Base-by-base conservation (phyloP, 2,329 filamentous ascomycete genomes). In the Aspergillus transmontanensis region DNA sequence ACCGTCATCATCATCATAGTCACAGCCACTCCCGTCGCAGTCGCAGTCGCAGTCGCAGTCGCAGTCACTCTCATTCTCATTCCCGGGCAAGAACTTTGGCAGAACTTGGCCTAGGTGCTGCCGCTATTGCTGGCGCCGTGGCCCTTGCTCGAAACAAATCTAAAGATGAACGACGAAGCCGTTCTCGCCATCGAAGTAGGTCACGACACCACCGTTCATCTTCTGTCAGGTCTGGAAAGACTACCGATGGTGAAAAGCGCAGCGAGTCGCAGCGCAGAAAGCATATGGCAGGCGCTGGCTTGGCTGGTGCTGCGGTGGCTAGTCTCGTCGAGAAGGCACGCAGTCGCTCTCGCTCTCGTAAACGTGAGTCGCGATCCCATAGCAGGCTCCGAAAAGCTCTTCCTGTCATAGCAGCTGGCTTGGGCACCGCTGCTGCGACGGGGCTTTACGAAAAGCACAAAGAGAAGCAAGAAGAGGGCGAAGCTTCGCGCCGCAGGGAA, bases 391-490 rank as follows among this genome's bases (percentile, higher is more conserved):
- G 85, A 63, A 79, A 84, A 65, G 86, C 85, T 55, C 79, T 87
- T 6, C 87, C 87, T 1, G 85, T 89, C 59, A 83, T 85, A 68
- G 87, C 85, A 46, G 86, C 86, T 58, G 87, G 87, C 56, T 76
- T 88, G 16, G 85, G 85, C 53, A 86, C 85, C 67, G 87, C 87
- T 46, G 87, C 86, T 16, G 79, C 87, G 36, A 85, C 87, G 62
- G 85, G 85, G 28, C 73, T 89, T 19, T 89, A 89, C 69, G 87
- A 89, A 75, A 87, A 84, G 69, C 85, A 83, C 64, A 87, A 88
- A 75, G 84, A 82, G 46, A 86, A 85, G 73, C 86, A 86, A 69
- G 84, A 85, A 61, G 81, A 79, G 21, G 84, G 83, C 71, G 80
- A 82, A 63, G 75, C 80, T 5, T 64, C 56, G 71, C 75, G 48